phyloP scores from a whole-genome alignment of 2,329 filamentous ascomycete species.

The Xylaria polymorpha region DNA sequence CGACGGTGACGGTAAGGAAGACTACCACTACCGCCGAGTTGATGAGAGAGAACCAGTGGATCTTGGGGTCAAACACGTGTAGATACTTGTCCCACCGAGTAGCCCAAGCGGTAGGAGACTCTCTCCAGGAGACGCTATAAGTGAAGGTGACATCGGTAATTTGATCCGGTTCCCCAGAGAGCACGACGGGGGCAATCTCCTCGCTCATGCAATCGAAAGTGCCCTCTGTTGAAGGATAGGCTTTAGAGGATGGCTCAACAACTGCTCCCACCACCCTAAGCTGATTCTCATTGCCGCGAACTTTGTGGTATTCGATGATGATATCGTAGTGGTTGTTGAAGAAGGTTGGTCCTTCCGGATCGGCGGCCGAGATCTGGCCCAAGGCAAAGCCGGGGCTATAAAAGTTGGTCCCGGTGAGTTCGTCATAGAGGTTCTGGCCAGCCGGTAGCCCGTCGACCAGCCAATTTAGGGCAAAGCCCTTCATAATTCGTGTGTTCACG shows the following conservation, averaged over 20 bases:
- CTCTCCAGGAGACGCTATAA: slow-evolving; percentile 91
- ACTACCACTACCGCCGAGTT: slow-evolving; percentile 96
- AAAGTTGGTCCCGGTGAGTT: slow-evolving; percentile 79
- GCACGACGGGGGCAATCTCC: slow-evolving; percentile 65
- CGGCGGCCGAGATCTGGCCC: slow-evolving; percentile 61
- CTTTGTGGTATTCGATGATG: slow-evolving; percentile 88
- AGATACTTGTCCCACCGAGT: slow-evolving; percentile 99
- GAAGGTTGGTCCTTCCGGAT: slow-evolving; percentile 66
- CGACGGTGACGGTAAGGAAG: slow-evolving; percentile 89
- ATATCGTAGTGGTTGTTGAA: slow-evolving; percentile 99
- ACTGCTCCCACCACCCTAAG: slow-evolving; percentile 92
- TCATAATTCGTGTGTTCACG: slow-evolving; percentile 82
- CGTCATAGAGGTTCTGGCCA: slow-evolving; percentile 83
- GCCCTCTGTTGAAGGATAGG: slow-evolving; percentile 60
- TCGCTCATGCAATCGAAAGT: slow-evolving; percentile 72
- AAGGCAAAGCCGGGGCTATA: slow-evolving; percentile 93
- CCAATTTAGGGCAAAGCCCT: slow-evolving; percentile 95
- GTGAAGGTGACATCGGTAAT: slow-evolving; percentile 81
- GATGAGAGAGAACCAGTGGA: slow-evolving; percentile 98
- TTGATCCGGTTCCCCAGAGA: slow-evolving; percentile 68
- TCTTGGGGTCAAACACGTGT: slow-evolving; percentile 96
- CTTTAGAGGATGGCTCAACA: slow-evolving; percentile 82
- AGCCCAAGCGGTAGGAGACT: slow-evolving; percentile 88
- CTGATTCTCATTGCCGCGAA: slow-evolving; percentile 72
- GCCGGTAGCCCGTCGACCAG: slow-evolving; percentile 93